Evolutionary conservation across 331 rosid species (phyloP).

Genomic region (Saraca asoca): DNA sequence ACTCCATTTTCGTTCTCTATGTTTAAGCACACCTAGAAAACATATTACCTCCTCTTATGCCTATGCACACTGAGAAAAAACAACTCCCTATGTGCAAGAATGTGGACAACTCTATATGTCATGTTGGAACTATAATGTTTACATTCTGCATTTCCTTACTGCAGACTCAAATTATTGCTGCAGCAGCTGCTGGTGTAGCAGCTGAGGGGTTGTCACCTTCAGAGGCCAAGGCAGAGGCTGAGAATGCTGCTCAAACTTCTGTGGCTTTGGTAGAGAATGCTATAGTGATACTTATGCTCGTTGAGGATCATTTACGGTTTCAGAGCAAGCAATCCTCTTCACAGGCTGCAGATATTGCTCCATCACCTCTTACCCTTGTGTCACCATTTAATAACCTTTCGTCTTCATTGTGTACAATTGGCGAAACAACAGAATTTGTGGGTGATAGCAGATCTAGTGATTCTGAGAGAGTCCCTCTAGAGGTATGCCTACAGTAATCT

Average conservation of each 20-base stretch:
- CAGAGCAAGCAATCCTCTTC: constrained; percentile 74
- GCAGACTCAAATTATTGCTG: constrained; percentile 97
- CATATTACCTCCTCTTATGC: constrained; percentile 14
- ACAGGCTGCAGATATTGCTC: constrained; percentile 57
- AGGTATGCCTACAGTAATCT: constrained; percentile 55
- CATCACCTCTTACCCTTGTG: constrained; percentile 77
- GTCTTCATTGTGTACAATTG: constrained; percentile 38
- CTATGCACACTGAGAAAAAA: constrained; percentile 14
- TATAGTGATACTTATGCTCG: constrained; percentile 97
- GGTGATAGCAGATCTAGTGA: constrained; percentile 57
- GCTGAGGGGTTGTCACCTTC: constrained; percentile 85
- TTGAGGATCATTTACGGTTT: constrained; percentile 94
- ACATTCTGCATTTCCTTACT: constrained; percentile 48
- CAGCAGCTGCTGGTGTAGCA: constrained; percentile 95
- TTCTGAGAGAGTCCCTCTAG: constrained; percentile 68
- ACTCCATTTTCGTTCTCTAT: constrained; percentile 18
- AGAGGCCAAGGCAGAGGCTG: constrained; percentile 86
- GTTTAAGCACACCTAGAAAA: constrained; percentile 8
- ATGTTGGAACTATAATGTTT: constrained; percentile 38
- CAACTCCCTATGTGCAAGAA: constrained; percentile 7
- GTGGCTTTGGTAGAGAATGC: constrained; percentile 96
- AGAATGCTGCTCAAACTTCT: constrained; percentile 87
- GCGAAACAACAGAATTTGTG: constrained; percentile 49
- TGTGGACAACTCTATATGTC: constrained; percentile 10
- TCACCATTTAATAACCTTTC: constrained; percentile 57